phyloP scores from a whole-genome alignment of 148 eudicot genomes.

The Fagopyrum esculentum region DNA sequence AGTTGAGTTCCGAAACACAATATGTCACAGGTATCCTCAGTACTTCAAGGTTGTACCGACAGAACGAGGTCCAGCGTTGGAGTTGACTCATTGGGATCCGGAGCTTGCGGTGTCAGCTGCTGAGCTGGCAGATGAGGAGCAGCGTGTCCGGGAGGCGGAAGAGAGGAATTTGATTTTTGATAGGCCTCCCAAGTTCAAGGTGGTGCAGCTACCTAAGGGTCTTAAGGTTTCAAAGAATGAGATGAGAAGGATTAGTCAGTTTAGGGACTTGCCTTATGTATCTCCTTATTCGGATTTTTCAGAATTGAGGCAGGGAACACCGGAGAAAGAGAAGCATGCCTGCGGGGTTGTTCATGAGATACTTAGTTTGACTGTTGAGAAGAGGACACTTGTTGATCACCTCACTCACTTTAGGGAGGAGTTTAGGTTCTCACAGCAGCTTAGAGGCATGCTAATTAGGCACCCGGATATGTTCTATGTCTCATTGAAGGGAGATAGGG shows the following conservation, averaged over 20 bases:
- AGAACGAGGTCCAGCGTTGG: conserved; percentile 75
- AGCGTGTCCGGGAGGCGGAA: conserved; percentile 40
- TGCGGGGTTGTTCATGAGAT: conserved; percentile 92
- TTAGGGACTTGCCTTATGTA: conserved; percentile 82
- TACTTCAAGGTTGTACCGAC: conserved; percentile 75
- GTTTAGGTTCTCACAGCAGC: conserved; percentile 94
- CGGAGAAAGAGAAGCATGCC: conserved; percentile 91
- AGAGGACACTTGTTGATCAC: conserved; percentile 92
- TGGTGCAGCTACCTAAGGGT: conserved; percentile 75
- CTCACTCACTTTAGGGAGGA: conserved; percentile 95
- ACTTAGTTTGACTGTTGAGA: conserved; percentile 84
- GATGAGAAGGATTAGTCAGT: conserved; percentile 72
- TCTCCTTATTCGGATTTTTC: conserved; percentile 97
- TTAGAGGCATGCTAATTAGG: conserved; percentile 93
- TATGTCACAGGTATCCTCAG: conserved; percentile 89
- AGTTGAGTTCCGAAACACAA: conserved; percentile 73
- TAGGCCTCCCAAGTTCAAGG: conserved; percentile 72
- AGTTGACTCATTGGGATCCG: conserved; percentile 96
- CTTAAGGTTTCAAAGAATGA: conserved; percentile 75
- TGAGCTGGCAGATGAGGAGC: conserved; percentile 84
- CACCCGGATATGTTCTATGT: conserved; percentile 99
- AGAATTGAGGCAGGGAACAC: conserved; percentile 47
- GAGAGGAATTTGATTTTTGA: conserved; percentile 85
- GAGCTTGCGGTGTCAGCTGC: conserved; percentile 94
- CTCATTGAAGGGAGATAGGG: conserved; percentile 89